phyloP scores from a whole-genome alignment of 2,329 filamentous ascomycete genomes.

The Dactylellina cionopaga region DNA sequence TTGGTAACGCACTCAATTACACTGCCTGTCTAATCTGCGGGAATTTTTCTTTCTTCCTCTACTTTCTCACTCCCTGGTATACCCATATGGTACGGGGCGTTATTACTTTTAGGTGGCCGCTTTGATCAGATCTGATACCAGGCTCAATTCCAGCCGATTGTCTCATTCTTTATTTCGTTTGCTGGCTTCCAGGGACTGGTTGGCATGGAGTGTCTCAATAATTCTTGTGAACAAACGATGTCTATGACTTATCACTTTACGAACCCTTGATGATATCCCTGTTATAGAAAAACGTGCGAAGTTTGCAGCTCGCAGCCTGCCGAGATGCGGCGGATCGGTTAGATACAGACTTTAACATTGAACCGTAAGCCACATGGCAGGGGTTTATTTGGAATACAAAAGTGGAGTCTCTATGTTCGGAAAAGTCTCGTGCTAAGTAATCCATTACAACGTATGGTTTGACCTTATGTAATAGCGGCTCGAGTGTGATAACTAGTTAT shows the following conservation, averaged over 20 bases:
- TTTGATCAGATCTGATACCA: too few relatives aligned
- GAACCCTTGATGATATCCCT: constrained; percentile 8
- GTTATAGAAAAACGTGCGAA: neutral
- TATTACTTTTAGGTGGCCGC: constrained; percentile 30
- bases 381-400: constrained; percentile 37
- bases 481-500: too few relatives aligned
- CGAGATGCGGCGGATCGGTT: constrained; percentile 15
- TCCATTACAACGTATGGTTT: too few relatives aligned
- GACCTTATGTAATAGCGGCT: too few relatives aligned
- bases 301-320: constrained; percentile 6
- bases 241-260: neutral
- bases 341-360: constrained; percentile 12
- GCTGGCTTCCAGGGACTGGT: neutral
- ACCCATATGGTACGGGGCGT: constrained; percentile 39
- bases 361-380: constrained; percentile 10
- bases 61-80: constrained; percentile 16
- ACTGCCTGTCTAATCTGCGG: neutral
- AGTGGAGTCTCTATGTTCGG: constrained; percentile 4
- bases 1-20: too few relatives aligned
- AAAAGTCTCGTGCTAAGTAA: constrained; percentile 16
- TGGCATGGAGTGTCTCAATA: neutral
- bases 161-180: neutral
- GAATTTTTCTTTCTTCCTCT: constrained; percentile 5
- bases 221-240: neutral
- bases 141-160: neutral